Evolutionary conservation across 164 flowering plant species (phyloP).

Genomic region (Magnolia changhungtana): DNA sequence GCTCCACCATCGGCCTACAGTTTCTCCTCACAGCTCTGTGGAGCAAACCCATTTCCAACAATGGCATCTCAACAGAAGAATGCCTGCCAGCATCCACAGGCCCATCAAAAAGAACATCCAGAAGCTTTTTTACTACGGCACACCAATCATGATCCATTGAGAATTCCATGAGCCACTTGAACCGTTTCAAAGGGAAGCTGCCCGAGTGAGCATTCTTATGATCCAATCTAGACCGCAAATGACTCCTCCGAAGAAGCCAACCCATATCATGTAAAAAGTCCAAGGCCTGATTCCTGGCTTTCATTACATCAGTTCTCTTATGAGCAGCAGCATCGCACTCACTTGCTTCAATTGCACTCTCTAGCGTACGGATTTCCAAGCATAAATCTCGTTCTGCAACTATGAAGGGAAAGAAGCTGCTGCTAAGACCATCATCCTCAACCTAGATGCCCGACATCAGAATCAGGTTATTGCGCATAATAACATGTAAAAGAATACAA

Average conservation of each 20-base stretch:
- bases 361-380: conserved; percentile 68
- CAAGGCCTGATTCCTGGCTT: conserved; percentile 46
- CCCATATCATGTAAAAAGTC: conserved; percentile 82
- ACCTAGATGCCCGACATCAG: conserved; percentile 36
- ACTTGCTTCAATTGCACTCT: conserved; percentile 41
- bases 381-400: conserved; percentile 76
- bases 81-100: conserved; percentile 38
- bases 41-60: conserved; percentile 59
- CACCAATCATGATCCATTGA: conserved; percentile 85
- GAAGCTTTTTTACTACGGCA: conserved; percentile 75
- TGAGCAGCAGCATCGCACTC: conserved; percentile 24
- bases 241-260: conserved; percentile 75
- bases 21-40: conserved; percentile 72
- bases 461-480: not conserved
- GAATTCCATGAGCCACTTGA: conserved; percentile 71
- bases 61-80: conserved; percentile 37
- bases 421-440: conserved; percentile 67
- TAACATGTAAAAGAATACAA: not conserved
- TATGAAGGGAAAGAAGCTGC: conserved; percentile 80
- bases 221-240: conserved; percentile 35
- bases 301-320: conserved; percentile 11
- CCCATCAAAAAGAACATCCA: conserved; percentile 52
- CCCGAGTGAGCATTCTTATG: conserved; percentile 24
- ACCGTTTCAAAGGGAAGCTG: conserved; percentile 48
- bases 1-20: conserved; percentile 60